phyloP scores from a whole-genome alignment of 2,329 filamentous ascomycete species.

The Xylariales sp. region DNA sequence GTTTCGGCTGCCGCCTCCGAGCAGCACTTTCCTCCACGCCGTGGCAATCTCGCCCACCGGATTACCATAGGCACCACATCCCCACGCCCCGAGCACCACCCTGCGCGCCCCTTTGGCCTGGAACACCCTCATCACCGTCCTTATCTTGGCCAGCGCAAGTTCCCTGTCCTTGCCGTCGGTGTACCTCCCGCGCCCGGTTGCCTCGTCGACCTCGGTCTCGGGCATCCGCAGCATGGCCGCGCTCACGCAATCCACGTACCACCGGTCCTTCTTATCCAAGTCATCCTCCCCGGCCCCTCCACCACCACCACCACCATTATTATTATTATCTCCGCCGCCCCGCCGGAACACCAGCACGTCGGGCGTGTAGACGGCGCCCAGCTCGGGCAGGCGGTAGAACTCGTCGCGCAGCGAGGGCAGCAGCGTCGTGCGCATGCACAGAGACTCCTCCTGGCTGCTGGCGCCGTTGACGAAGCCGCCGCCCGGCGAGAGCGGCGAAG shows the following conservation, averaged over 20 bases:
- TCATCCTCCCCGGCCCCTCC: constrained; percentile 28
- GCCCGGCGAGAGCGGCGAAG: constrained; percentile 55
- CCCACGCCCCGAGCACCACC: constrained; percentile 60
- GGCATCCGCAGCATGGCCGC: constrained; percentile 57
- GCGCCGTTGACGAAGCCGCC: constrained; percentile 58
- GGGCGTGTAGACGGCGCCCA: constrained; percentile 50
- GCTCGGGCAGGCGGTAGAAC: constrained; percentile 56
- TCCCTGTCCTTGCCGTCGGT: constrained; percentile 44
- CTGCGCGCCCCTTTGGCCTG: constrained; percentile 37
- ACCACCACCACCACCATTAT: too few relatives aligned
- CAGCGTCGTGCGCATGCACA: constrained; percentile 58
- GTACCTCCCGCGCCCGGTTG: constrained; percentile 24
- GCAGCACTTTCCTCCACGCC: constrained; percentile 45
- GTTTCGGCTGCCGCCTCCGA: too few relatives aligned
- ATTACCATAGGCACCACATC: constrained; percentile 61
- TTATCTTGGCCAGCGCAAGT: constrained; percentile 50
- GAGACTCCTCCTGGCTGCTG: constrained; percentile 55
- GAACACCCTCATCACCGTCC: constrained; percentile 49
- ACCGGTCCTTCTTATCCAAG: constrained; percentile 43
- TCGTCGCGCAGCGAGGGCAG: constrained; percentile 52
- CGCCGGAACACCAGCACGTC: constrained; percentile 56
- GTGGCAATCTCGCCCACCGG: constrained; percentile 54
- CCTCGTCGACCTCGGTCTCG: constrained; percentile 34
- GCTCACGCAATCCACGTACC: constrained; percentile 54
- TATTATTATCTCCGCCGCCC: constrained; percentile 24